phyloP scores from a whole-genome alignment of 2,329 filamentous ascomycete genomes.

The Cercospora canescens region DNA sequence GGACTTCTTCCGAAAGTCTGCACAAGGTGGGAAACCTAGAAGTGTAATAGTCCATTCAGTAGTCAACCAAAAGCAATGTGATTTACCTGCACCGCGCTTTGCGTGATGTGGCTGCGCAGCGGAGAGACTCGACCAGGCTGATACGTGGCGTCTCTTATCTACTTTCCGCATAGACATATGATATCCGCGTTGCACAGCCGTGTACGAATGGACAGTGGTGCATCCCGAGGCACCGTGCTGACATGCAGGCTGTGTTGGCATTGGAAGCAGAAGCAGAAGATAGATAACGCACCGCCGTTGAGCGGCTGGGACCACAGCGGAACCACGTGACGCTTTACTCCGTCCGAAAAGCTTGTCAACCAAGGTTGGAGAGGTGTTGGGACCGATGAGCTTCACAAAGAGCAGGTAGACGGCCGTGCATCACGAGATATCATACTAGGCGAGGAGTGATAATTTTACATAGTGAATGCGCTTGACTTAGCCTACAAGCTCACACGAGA shows the following conservation, averaged over 20 bases:
- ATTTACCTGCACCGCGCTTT: not conserved
- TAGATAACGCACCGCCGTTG: not conserved
- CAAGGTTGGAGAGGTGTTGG: no score
- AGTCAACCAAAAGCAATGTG: not conserved
- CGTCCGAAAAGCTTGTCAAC: no score
- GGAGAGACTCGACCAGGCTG: not conserved
- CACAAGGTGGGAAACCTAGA: not conserved
- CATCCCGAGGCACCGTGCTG: not conserved
- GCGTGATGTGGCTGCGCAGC: not conserved
- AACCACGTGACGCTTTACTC: no score
- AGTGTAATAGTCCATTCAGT: not conserved
- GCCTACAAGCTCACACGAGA: slow-evolving; percentile 2
- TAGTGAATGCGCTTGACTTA: not conserved
- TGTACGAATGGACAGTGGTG: not conserved
- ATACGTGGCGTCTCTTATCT: not conserved
- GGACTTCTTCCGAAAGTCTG: not conserved
- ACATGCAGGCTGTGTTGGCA: not conserved
- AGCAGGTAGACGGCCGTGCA: not conserved
- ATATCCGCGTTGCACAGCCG: not conserved
- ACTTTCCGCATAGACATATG: not conserved
- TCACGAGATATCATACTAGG: not conserved
- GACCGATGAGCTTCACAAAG: no score
- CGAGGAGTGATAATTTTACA: not conserved
- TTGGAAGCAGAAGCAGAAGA: not conserved
- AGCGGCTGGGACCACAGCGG: no score